Base-by-base conservation (phyloP, 441 rosid species). In the Metrosideros polymorpha region DNA sequence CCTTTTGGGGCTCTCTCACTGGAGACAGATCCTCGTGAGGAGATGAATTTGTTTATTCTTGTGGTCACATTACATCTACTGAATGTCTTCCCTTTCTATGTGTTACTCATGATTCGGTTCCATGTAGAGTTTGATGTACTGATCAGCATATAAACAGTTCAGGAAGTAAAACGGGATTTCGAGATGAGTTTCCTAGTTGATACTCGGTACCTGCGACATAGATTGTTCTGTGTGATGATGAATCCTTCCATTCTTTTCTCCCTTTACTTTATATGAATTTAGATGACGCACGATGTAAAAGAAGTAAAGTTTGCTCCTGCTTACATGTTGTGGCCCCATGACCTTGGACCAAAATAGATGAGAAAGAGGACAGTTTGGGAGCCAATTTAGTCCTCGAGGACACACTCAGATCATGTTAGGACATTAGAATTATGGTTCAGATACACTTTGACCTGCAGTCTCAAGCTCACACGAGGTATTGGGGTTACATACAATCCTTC, bases 111-210 rank as follows among this genome's bases (percentile, higher is more conserved):
- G 79, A 82, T 85, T 84, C 55, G 86, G 87, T 86, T 85, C 85
- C 85, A 71, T 86, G 89, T 89, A 90, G 92, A 89, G 94, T 88
- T 84, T 89, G 88, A 56, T 87, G 71, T 87, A 71, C 79, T 71
- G 79, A 83, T 85, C 82, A 82, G 85, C 85, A 32, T 86, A 84
- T 89, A 39, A 50, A 88, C 82, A 84, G 84, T 61, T 89, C 71
- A 83, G 59, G 82, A 61, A 82, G 10, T 77, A 87, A 53, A 89
- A 25, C 24, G 57, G 43, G 85, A 83, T 39, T 71, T 39, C 47
- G 79, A 71, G n/a, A 71, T 71, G 79, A 71, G 22, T 71, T 25
- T 71, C 39, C 79, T 2, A 39, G 17, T 71, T 39, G 76, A 63
- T 71, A 39, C 49, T 71, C 79, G 22, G n/a, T 39, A 71, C n/a